phyloP scores from a whole-genome alignment of 2,329 filamentous ascomycete species.

The Neodidymelliopsis sp. region DNA sequence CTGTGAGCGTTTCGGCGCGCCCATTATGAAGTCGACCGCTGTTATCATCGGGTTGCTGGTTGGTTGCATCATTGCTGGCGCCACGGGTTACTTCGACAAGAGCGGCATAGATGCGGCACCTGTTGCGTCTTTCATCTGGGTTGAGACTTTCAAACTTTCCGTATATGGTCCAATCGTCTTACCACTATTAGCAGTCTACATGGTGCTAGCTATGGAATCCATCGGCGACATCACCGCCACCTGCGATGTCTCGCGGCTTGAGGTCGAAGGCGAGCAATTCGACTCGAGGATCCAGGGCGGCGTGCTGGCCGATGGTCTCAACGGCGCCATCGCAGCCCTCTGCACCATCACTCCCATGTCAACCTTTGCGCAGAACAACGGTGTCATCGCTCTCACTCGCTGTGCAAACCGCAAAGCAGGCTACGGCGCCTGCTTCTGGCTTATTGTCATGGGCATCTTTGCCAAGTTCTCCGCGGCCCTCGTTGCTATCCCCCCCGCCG shows the following conservation, averaged over 20 bases:
- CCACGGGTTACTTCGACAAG: slow-evolving; percentile 79
- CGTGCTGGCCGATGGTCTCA: slow-evolving; percentile 78
- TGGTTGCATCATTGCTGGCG: slow-evolving; percentile 80
- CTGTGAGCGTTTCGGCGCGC: slow-evolving; percentile 80
- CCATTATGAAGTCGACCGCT: slow-evolving; percentile 83
- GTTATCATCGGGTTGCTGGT: slow-evolving; percentile 77
- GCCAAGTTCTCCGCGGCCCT: slow-evolving; percentile 83
- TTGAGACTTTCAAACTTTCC: slow-evolving; percentile 75
- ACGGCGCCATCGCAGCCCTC: slow-evolving; percentile 76
- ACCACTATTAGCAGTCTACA: slow-evolving; percentile 67
- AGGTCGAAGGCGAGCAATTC: slow-evolving; percentile 75
- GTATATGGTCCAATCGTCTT: slow-evolving; percentile 78
- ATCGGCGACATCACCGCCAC: slow-evolving; percentile 84
- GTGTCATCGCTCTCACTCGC: slow-evolving; percentile 80
- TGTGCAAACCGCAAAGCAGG: slow-evolving; percentile 84
- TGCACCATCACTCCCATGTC: slow-evolving; percentile 83
- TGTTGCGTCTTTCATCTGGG: slow-evolving; percentile 78
- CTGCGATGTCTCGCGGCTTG: slow-evolving; percentile 78
- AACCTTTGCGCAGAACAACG: slow-evolving; percentile 85
- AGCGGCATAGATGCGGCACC: slow-evolving; percentile 75
- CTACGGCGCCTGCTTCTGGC: slow-evolving; percentile 78
- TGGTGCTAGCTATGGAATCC: slow-evolving; percentile 79
- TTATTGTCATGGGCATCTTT: slow-evolving; percentile 82
- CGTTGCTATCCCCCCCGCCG: slow-evolving; percentile 71
- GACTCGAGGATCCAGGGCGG: slow-evolving; percentile 82